These are phyloP conservation scores for Penstemon eatonii DNA, from an alignment of 257 asterid species.

Conservation along the genomic window DNA sequence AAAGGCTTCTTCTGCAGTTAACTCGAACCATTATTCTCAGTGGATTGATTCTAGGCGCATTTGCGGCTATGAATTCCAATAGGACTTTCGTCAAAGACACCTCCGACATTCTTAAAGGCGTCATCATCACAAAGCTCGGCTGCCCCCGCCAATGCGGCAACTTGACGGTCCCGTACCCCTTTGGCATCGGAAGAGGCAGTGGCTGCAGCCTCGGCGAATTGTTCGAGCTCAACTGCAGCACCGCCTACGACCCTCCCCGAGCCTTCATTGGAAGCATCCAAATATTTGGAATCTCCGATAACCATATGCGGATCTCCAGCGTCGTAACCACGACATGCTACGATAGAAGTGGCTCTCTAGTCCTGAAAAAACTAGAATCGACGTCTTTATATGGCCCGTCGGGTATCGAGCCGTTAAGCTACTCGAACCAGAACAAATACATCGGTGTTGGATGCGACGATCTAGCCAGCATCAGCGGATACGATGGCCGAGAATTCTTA, in stretches of 20 bases:
- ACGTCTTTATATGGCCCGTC: too few relatives aligned
- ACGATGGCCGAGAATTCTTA: constrained; percentile 28
- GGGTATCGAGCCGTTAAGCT: constrained; percentile 34
- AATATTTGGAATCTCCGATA: constrained; percentile 51
- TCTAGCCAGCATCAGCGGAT: constrained; percentile 37
- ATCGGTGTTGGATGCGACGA: constrained; percentile 72
- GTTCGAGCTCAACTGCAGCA: constrained; percentile 54
- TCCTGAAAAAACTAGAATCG: too few relatives aligned
- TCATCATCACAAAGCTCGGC: constrained; percentile 37
- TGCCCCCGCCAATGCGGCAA: constrained; percentile 55
- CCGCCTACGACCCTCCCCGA: constrained; percentile 44
- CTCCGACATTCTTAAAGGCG: constrained; percentile 29
- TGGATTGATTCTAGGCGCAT: too few relatives aligned
- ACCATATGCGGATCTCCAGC: constrained; percentile 49
- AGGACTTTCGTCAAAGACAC: constrained; percentile 32
- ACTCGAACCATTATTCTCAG: too few relatives aligned
- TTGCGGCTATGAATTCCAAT: constrained; percentile 10
- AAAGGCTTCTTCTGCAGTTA: too few relatives aligned
- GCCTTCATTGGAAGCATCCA: constrained; percentile 31
- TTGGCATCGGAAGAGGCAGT: constrained; percentile 46
- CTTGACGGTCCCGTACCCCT: constrained; percentile 63
- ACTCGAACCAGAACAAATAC: constrained; percentile 54
- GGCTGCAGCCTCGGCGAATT: constrained; percentile 30
- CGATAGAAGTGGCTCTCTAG: constrained; percentile 30
- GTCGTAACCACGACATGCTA: constrained; percentile 48